Evolutionary conservation across 768 basidiomycete genomes (phyloP), one percentile per base, ranked within the genome.

Genomic region (Clavaria fumosa): DNA sequence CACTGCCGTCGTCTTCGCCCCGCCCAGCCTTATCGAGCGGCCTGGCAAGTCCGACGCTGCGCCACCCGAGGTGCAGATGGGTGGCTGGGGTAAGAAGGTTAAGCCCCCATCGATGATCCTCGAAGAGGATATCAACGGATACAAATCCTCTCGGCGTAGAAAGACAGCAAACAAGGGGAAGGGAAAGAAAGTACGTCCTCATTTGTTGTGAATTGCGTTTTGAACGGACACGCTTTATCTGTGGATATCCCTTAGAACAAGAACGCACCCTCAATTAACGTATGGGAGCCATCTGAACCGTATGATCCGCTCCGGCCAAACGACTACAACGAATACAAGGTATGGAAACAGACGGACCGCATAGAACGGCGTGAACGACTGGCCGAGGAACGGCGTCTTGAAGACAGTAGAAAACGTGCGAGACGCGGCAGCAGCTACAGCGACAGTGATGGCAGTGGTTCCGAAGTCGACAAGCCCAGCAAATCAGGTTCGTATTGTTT

Each of bases 21-120:
- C 76, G 1, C 82, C 82, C 6, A 63, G 67, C 23, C 53, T 81
- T 10, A 60, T 75, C 24, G 61, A 69, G 26, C 46, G 53, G 5
- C 43, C 57, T 3, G 45, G 55, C 11, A 40, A 55, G 26, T 39
- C 55, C 5, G n/a, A n/a, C n/a, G n/a, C n/a, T n/a, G n/a, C n/a
- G n/a, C n/a, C n/a, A n/a, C 49, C 53, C 34, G 49, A 58, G 3
- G 35, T 59, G n/a, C 58, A 64, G 46, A 58, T 65, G 12, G 70
- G 75, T 45, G 75, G 76, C 46, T 86, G 85, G 85, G 80, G 80
- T 30, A 82, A 78, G 58, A 86, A 86, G 53, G 76, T 88, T 51
- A 86, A 86, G 48, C 85, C 86, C 11, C 86, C 86, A 2, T 81
- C 81, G 1, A 88, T 90, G 83, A 65, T 88, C 15, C 69, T 90